Conservation (phyloP, 805 yeast species). For the Candida sonorensis region DNA sequence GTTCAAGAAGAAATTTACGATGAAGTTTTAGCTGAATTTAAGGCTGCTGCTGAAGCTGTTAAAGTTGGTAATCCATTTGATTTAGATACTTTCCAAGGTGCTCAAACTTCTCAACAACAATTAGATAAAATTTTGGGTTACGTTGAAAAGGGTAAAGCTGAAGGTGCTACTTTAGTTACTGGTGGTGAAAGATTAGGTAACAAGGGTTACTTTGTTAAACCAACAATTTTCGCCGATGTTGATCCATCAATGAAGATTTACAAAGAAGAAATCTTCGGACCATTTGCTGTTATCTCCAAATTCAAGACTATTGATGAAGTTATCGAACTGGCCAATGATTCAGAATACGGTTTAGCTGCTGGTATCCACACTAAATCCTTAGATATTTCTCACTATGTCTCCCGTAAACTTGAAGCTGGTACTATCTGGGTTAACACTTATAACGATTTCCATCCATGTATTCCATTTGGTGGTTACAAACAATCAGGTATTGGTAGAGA, state of each 20-base stretch:
- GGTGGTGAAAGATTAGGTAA: constrained; percentile 64
- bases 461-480: constrained; percentile 79
- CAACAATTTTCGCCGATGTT: constrained; percentile 70
- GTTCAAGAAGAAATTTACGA: constrained; percentile 70
- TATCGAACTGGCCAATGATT: constrained; percentile 57
- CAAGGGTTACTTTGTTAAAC: constrained; percentile 67
- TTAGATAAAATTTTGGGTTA: constrained; percentile 61
- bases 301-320: constrained; percentile 65
- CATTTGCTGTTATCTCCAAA: constrained; percentile 65
- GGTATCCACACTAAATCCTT: constrained; percentile 66
- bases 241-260: constrained; percentile 55
- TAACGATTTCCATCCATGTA: constrained; percentile 66
- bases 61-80: constrained; percentile 76
- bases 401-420: constrained; percentile 65
- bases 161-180: constrained; percentile 59
- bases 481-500: constrained; percentile 83
- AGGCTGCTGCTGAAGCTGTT: constrained; percentile 48
- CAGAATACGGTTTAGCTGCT: constrained; percentile 75
- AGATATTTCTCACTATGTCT: constrained; percentile 54
- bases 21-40: constrained; percentile 50
- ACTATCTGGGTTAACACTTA: constrained; percentile 78
- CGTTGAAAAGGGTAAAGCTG: constrained; percentile 58
- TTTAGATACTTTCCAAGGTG: constrained; percentile 63
- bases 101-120: constrained; percentile 67
- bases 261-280: constrained; percentile 74